A percentile compares a stretch with the other conserved stretches of the same genome.
Conservation (phyloP, 2,329 filamentous ascomycete genomes). For the Aureobasidium sp. region DNA sequence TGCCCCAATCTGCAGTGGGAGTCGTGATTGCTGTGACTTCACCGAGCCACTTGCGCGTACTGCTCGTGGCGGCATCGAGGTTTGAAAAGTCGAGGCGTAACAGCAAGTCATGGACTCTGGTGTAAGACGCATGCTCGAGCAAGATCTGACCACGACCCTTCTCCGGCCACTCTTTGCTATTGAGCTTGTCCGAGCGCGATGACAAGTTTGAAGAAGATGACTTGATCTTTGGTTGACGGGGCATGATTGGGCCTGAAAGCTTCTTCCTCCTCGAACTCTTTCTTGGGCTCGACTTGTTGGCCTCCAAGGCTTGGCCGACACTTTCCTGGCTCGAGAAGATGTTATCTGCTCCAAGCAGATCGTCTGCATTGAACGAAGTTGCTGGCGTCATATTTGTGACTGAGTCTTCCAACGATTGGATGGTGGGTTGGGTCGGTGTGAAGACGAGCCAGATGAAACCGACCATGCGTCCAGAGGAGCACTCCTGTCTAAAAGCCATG, state of each 20-base stretch:
- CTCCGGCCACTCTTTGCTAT: conserved; percentile 60
- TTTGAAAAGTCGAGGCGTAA: conserved; percentile 68
- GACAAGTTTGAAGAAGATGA: conserved; percentile 35
- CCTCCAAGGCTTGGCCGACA: not conserved
- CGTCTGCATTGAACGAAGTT: not conserved
- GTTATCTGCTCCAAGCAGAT: not conserved
- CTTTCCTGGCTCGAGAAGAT: not conserved
- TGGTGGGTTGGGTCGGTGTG: conserved; percentile 39
- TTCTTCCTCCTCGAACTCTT: conserved; percentile 35
- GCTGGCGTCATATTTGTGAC: not conserved
- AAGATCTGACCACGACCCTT: conserved; percentile 57
- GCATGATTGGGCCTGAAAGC: conserved; percentile 54
- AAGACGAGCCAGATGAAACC: conserved; percentile 94
- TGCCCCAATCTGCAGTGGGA: conserved; percentile 16
- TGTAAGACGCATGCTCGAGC: conserved; percentile 58
- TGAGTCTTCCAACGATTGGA: not conserved
- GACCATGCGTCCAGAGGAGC: conserved; percentile 82
- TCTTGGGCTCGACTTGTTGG: conserved; percentile 6
- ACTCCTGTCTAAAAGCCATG: conserved; percentile 95
- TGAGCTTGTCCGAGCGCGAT: conserved; percentile 47
- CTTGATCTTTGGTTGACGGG: conserved; percentile 58
- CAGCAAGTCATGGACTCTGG: conserved; percentile 60
- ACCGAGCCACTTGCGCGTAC: conserved; percentile 62
- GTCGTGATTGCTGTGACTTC: conserved; percentile 46
- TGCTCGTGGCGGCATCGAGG: conserved; percentile 54